phyloP scores from a whole-genome alignment of 768 basidiomycete genomes.

The Auricularia heimuer region DNA sequence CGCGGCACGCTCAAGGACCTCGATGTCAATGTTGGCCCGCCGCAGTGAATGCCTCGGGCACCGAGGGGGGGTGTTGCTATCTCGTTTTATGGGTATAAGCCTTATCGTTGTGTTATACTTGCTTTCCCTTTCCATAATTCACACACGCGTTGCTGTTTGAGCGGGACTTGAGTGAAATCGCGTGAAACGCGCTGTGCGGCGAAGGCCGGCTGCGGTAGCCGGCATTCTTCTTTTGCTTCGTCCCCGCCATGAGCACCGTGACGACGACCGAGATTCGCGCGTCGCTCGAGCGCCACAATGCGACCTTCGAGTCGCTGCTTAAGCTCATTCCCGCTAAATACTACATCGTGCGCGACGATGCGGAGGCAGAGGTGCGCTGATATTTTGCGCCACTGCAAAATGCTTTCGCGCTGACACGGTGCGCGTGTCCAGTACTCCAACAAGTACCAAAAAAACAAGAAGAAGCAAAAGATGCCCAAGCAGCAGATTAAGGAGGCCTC shows the following conservation, averaged over 20 bases:
- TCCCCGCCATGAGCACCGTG: slow-evolving; percentile 35
- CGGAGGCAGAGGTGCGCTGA: slow-evolving; percentile 51
- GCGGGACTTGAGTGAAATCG: no score
- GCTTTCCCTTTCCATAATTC: no score
- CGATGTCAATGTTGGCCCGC: slow-evolving; percentile 12
- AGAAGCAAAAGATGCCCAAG: slow-evolving; percentile 72
- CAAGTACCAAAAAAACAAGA: slow-evolving; percentile 82
- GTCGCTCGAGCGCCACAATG: slow-evolving; percentile 78
- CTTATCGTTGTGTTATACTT: not conserved
- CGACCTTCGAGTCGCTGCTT: slow-evolving; percentile 72
- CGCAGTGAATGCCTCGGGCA: not conserved
- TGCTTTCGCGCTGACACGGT: not conserved
- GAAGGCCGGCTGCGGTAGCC: no score
- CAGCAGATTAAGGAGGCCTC: slow-evolving; percentile 83
- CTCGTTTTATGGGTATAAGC: not conserved
- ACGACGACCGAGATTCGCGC: slow-evolving; percentile 36
- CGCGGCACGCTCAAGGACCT: slow-evolving; percentile 52
- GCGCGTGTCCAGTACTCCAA: slow-evolving; percentile 33
- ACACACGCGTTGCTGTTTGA: no score
- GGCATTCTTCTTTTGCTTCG: no score
- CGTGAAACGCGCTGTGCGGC: no score
- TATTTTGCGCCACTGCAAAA: not conserved
- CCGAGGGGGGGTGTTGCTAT: not conserved
- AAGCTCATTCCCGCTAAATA: slow-evolving; percentile 83
- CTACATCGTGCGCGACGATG: slow-evolving; percentile 63